These are phyloP conservation scores for Plectranthus barbatus DNA, from an alignment of 257 asterid species.

Conservation along the genomic window DNA sequence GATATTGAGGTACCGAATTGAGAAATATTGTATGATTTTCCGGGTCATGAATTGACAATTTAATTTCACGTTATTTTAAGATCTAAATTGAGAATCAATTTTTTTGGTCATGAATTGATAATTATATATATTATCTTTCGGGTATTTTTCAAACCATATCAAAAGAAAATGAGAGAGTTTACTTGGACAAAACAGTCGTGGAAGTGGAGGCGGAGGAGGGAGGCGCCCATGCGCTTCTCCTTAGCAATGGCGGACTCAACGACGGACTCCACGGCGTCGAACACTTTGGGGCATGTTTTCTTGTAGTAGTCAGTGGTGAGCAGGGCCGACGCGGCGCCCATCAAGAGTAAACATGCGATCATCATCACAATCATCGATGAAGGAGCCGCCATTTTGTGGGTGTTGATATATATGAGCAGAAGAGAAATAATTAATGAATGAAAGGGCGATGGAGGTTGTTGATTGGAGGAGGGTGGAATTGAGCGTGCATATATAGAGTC, in stretches of 20 bases:
- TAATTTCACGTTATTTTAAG: no score
- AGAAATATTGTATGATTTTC: no score
- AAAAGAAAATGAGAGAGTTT: no score
- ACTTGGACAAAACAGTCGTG: slow-evolving; percentile 44
- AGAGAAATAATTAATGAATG: not conserved
- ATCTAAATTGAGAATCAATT: no score
- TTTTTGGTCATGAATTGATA: no score
- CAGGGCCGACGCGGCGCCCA: slow-evolving; percentile 25
- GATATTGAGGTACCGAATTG: no score
- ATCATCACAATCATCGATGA: not conserved
- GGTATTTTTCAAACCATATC: no score
- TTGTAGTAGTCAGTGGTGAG: slow-evolving; percentile 27
- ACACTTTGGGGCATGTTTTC: slow-evolving; percentile 36
- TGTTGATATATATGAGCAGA: no score
- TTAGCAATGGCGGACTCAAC: slow-evolving; percentile 26
- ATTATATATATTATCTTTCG: no score
- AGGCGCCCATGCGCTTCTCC: slow-evolving; percentile 45
- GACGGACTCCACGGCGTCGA: slow-evolving; percentile 19
- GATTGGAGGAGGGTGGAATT: not conserved
- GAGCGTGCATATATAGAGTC: not conserved
- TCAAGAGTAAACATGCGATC: not conserved
- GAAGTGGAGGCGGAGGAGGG: slow-evolving; percentile 39
- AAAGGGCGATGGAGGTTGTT: not conserved
- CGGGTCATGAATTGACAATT: no score
- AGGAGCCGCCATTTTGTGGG: not conserved